A percentile compares a stretch with the other conserved stretches of the same genome.
Conservation (phyloP, 108 stramenopile genomes). For the Schizochytrium sp. region DNA sequence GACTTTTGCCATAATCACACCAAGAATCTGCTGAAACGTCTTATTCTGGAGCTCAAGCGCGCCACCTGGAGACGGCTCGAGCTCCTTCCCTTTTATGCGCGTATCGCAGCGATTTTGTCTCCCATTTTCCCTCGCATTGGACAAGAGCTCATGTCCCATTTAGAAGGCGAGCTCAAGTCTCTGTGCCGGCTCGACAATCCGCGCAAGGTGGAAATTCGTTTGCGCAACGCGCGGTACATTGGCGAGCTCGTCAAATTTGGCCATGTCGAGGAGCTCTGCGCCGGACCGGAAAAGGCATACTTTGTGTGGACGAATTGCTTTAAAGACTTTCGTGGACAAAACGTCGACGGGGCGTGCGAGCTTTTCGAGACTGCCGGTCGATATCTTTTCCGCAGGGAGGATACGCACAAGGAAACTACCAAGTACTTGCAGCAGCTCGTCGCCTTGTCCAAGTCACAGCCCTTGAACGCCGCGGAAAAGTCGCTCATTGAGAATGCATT, state of each 20-base stretch:
- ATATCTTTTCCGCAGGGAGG: neutral
- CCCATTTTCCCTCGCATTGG: slow-evolving; percentile 1
- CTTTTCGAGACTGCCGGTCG: neutral
- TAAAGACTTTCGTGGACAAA: neutral
- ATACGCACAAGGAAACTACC: neutral
- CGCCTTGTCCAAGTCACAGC: neutral
- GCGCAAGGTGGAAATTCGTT: neutral
- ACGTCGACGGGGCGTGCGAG: neutral
- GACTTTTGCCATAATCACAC: neutral
- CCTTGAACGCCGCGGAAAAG: neutral
- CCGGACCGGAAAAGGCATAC: neutral
- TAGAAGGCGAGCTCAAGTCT: neutral
- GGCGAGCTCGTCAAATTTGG: slow-evolving; percentile 5
- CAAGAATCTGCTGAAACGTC: neutral
- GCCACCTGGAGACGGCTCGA: neutral
- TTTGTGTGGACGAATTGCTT: slow-evolving; percentile 7
- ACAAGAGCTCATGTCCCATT: neutral
- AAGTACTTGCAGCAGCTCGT: neutral
- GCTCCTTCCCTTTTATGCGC: neutral
- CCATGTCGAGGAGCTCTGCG: neutral
- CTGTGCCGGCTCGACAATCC: neutral
- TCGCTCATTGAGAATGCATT: neutral
- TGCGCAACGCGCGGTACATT: slow-evolving; percentile 14
- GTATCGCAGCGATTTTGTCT: neutral
- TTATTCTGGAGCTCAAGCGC: neutral